These are phyloP conservation scores for Aspergillus ochraceus DNA, from an alignment of 2,329 filamentous ascomycete species.

Conservation along the genomic window DNA sequence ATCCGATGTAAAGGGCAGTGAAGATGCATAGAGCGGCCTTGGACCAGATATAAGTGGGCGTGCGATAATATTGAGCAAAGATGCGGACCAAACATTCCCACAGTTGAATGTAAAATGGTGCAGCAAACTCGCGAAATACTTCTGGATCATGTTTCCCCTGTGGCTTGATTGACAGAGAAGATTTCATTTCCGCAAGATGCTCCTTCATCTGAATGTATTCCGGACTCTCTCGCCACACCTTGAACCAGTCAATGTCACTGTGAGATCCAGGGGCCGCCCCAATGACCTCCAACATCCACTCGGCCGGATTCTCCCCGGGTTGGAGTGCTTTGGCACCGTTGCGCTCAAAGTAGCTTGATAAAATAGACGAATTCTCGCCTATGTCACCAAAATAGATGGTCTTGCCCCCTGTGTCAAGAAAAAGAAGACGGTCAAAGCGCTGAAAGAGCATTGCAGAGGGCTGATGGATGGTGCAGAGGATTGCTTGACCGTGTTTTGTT, in stretches of 20 bases:
- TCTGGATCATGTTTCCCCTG: neutral
- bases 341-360: slow-evolving; percentile 1
- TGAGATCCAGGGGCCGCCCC: slow-evolving; percentile 1
- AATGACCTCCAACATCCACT: slow-evolving; percentile 3
- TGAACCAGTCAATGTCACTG: slow-evolving; percentile 61
- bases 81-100: slow-evolving; percentile 18
- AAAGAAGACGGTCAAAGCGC: slow-evolving; percentile 1
- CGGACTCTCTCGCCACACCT: slow-evolving; percentile 55
- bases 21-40: slow-evolving; percentile 65
- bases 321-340: neutral
- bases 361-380: neutral
- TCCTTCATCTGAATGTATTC: slow-evolving; percentile 51
- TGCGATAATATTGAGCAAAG: slow-evolving; percentile 67
- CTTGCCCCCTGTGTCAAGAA: neutral
- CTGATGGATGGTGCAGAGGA: slow-evolving; percentile 3
- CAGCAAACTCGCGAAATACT: neutral
- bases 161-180: slow-evolving; percentile 42
- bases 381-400: slow-evolving; percentile 1
- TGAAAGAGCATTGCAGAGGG: slow-evolving; percentile 3
- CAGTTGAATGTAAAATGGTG: neutral
- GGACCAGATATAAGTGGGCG: slow-evolving; percentile 78
- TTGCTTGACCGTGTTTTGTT: neutral
- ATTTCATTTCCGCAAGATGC: slow-evolving; percentile 50
- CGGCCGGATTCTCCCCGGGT: neutral
- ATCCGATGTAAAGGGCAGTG: slow-evolving; percentile 69